Evolutionary conservation across 148 eudicot species (phyloP), one percentile per base, ranked within the genome.

Genomic region (Vaccinium vitisidaea): DNA sequence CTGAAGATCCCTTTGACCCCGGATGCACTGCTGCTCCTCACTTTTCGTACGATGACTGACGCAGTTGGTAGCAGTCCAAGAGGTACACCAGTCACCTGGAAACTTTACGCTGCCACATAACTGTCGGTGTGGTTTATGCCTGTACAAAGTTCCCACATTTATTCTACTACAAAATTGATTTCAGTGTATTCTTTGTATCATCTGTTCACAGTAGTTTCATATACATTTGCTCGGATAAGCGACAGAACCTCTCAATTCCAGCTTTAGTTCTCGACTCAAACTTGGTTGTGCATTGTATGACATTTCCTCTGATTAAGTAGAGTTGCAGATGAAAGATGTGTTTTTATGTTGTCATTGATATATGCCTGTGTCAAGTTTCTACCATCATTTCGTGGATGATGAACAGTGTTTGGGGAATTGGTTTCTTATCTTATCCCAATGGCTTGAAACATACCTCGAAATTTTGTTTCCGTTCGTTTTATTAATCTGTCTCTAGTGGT

Each of bases 11-110:
- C 16, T 95, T 95, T 84, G 94, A 95, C 85, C 89, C 93, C 43
- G 99, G 98, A 15, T 97, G 99, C 90, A 94, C 98, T 8, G 92
- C 91, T 52, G 87, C 98, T 81, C 99, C 99, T 58, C 99, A 97
- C 87, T 78, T 91, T 88, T 91, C 98, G 0, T 97, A 97, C 74
- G 98, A 95, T 85, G 99, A 95, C 80, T 96, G 85, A 88, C 77
- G 81, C 80, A 70, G 70, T 83, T 80, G 36, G 48, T 27, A 82
- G 49, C 23, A 49, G 52, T 53, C 19, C 23, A 56, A 32, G 55
- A 70, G 80, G 39, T n/a, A 18, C 30, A 53, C 5, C 8, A 23
- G 19, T 52, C 63, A 84, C 39, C 18, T 21, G 49, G 27, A 76
- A 48, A 63, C 14, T 27, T 12, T 46, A 46, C 16, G 6, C 25